Evolutionary conservation across 2,329 filamentous ascomycete species (phyloP).

Genomic region (Aspergillus glaucus): DNA sequence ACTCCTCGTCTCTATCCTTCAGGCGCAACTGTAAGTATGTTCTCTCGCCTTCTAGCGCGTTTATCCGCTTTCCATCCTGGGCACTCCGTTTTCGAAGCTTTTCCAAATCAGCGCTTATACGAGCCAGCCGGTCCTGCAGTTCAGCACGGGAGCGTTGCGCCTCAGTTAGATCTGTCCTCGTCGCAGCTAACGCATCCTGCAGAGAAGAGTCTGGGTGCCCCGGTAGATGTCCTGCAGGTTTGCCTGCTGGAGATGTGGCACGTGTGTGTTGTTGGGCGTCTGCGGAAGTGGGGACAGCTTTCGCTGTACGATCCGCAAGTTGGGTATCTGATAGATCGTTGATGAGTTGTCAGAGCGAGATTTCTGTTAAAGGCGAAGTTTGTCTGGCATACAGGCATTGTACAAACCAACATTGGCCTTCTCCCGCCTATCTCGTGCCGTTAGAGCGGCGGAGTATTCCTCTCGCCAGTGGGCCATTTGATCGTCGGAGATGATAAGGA

Average conservation of each 20-base stretch:
- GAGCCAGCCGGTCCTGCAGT: constrained; percentile 58
- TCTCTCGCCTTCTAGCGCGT: constrained; percentile 57
- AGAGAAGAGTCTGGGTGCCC: constrained; percentile 20
- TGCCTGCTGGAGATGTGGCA: constrained; percentile 23
- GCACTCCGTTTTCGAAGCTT: constrained; percentile 55
- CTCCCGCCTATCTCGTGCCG: constrained; percentile 64
- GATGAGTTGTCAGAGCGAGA: not conserved
- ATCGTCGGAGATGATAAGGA: constrained; percentile 2
- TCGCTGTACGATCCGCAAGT: constrained; percentile 60
- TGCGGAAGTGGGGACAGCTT: constrained; percentile 24
- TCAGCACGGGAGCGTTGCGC: constrained; percentile 68
- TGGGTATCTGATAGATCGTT: constrained; percentile 48
- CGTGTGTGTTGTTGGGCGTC: constrained; percentile 19
- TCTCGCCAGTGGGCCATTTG: constrained; percentile 67
- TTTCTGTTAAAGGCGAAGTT: not conserved
- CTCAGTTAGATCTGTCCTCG: constrained; percentile 64
- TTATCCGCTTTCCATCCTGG: constrained; percentile 57
- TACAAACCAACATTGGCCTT: constrained; percentile 62
- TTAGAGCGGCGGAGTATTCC: constrained; percentile 71
- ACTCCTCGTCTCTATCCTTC: constrained; percentile 77
- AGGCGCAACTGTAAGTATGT: constrained; percentile 59
- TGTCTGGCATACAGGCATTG: constrained; percentile 59
- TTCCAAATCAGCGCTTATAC: constrained; percentile 58
- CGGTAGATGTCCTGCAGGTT: constrained; percentile 15
- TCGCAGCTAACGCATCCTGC: constrained; percentile 26